A percentile compares a stretch with the other conserved stretches of the same genome.
Evolutionary conservation across 805 yeast genomes (phyloP).

Genomic region (Zygotorulaspora sp.): DNA sequence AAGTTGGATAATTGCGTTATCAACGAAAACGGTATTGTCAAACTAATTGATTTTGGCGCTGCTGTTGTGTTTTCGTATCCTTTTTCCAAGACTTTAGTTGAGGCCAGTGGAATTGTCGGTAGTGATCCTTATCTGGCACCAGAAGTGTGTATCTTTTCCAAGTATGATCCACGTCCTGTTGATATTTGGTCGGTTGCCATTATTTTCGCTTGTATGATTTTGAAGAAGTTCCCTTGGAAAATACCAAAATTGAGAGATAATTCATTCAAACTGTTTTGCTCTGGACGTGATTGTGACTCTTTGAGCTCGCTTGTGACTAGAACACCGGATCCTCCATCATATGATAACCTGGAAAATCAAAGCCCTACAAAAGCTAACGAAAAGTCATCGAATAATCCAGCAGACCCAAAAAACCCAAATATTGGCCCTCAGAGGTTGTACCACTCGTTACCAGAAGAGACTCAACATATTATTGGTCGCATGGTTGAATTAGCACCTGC

Average conservation of each 20-base stretch:
- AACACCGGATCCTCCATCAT: constrained; percentile 46
- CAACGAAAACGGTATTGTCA: constrained; percentile 74
- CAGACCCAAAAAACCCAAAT: constrained; percentile 55
- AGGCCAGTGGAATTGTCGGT: constrained; percentile 81
- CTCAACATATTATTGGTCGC: constrained; percentile 59
- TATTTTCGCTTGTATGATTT: constrained; percentile 85
- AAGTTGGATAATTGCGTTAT: constrained; percentile 92
- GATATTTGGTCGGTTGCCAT: constrained; percentile 93
- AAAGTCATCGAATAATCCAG: constrained; percentile 26
- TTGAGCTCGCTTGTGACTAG: constrained; percentile 56
- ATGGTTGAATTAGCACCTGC: constrained; percentile 88
- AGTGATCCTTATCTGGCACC: constrained; percentile 91
- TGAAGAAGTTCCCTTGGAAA: constrained; percentile 93
- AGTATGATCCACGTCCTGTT: constrained; percentile 88
- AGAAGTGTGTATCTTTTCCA: constrained; percentile 76
- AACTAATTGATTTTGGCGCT: constrained; percentile 88
- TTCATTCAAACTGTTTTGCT: constrained; percentile 77
- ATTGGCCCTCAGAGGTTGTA: constrained; percentile 70
- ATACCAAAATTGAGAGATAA: constrained; percentile 78
- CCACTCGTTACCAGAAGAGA: constrained; percentile 65
- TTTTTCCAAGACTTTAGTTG: constrained; percentile 63
- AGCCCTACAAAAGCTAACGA: constrained; percentile 13
- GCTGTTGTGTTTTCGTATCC: constrained; percentile 91
- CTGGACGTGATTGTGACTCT: constrained; percentile 64
- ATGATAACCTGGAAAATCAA: constrained; percentile 23